Conservation (phyloP, 129 eudicot species). For the Centrapalus pauciflorus region DNA sequence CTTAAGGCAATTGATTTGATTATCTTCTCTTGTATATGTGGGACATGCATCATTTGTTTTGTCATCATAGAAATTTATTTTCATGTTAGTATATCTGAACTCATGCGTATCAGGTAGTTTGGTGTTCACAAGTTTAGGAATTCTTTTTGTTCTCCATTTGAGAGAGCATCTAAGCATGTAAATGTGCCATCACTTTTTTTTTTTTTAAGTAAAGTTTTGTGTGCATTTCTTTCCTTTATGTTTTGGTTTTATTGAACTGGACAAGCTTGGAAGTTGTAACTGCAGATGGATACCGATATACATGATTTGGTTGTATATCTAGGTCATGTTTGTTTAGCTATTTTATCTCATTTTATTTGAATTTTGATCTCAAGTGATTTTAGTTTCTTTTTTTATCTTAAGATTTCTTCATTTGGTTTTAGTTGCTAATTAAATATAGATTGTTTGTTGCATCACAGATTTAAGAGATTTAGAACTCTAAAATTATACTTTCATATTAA, state of each 20-base stretch:
- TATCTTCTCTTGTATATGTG: constrained; percentile 22
- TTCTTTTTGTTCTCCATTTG: constrained; percentile 25
- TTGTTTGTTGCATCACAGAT: no score
- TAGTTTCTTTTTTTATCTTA: no score
- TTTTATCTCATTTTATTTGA: no score
- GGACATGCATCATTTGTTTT: constrained; percentile 19
- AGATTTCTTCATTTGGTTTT: no score
- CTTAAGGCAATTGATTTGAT: constrained; percentile 32
- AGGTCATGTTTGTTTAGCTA: no score
- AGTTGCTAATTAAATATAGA: no score
- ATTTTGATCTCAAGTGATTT: no score
- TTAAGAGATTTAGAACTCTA: no score
- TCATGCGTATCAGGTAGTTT: constrained; percentile 15
- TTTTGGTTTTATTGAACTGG: constrained; percentile 14
- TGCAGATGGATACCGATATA: not conserved
- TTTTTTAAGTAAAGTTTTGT: constrained; percentile 8
- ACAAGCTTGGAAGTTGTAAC: constrained; percentile 6
- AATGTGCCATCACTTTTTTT: constrained; percentile 19
- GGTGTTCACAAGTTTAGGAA: constrained; percentile 23
- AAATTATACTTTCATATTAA: no score
- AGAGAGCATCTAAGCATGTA: constrained; percentile 45
- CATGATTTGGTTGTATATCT: no score
- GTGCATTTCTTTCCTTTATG: constrained; percentile 32
- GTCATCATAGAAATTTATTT: constrained; percentile 33
- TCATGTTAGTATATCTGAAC: constrained; percentile 2